Conservation (phyloP, 768 basidiomycete species). For the Pholiota molesta region DNA sequence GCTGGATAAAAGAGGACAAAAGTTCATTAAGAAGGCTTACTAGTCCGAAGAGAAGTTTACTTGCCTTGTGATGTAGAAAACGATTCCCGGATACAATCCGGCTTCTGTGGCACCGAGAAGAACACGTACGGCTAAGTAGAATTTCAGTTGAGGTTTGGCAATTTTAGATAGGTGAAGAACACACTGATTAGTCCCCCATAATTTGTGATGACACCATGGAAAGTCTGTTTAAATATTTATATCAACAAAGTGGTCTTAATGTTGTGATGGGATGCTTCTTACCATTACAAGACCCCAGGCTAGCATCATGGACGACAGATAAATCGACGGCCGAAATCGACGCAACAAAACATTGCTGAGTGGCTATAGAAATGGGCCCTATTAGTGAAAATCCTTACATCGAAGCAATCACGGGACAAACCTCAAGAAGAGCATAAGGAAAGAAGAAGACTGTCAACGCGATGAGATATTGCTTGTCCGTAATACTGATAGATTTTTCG, state of each 20-base stretch:
- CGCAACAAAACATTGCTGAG: conserved; percentile 65
- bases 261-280: conserved; percentile 8
- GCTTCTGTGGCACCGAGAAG: conserved; percentile 70
- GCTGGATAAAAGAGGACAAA: conserved; percentile 31
- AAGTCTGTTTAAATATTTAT: conserved; percentile 41
- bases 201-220: conserved; percentile 63
- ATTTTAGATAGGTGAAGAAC: conserved; percentile 22
- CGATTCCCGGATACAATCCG: conserved; percentile 56
- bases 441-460: conserved; percentile 79
- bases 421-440: conserved; percentile 73
- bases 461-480: conserved; percentile 66
- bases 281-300: conserved; percentile 55
- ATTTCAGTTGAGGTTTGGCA: background rate
- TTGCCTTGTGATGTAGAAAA: conserved; percentile 65
- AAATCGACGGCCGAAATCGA: conserved; percentile 65
- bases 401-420: conserved; percentile 25
- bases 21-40: background rate
- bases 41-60: background rate
- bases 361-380: conserved; percentile 39
- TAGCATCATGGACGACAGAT: conserved; percentile 56
- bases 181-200: conserved; percentile 65
- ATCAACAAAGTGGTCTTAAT: background rate
- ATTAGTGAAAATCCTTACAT: background rate
- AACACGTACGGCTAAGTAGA: conserved; percentile 52
- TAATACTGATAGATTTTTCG: conserved; percentile 57